These are phyloP conservation scores for Aspergillus jensenii DNA, from an alignment of 2,329 filamentous ascomycete species.

Conservation along the genomic window DNA sequence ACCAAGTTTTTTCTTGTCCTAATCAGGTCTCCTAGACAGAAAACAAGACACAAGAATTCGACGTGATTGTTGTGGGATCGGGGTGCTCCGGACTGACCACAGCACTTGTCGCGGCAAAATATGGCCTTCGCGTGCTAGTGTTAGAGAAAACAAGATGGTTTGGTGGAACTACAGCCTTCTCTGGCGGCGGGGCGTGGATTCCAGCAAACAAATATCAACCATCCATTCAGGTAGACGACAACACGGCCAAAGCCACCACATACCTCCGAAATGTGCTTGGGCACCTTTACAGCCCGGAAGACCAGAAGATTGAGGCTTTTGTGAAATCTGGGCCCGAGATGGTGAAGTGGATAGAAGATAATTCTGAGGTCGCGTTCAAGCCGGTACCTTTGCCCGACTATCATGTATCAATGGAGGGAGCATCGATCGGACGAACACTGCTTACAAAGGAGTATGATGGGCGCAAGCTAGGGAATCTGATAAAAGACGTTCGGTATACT, in stretches of 20 bases:
- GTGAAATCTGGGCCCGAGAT: not conserved
- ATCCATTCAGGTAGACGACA: not conserved
- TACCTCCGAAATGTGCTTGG: not conserved
- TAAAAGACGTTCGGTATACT: not conserved
- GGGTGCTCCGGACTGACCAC: not conserved
- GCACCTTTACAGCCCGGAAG: not conserved
- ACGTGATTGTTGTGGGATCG: not conserved
- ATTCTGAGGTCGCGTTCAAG: not conserved
- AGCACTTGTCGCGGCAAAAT: not conserved
- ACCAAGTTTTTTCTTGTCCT: no score
- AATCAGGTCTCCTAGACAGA: no score
- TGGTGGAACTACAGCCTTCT: not conserved
- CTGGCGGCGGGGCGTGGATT: slow-evolving; percentile 3
- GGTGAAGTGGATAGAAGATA: not conserved
- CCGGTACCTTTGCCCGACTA: not conserved
- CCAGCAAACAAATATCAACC: not conserved
- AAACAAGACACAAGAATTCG: not conserved
- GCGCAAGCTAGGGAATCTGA: not conserved
- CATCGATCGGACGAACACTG: not conserved
- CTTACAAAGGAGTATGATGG: not conserved
- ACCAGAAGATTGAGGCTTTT: not conserved
- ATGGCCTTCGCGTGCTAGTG: not conserved
- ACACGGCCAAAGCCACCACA: not conserved
- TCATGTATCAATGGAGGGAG: not conserved
- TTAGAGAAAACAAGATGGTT: not conserved